Conservation (phyloP, 1,139 yeast genomes). For the Neolecta irregularis region DNA sequence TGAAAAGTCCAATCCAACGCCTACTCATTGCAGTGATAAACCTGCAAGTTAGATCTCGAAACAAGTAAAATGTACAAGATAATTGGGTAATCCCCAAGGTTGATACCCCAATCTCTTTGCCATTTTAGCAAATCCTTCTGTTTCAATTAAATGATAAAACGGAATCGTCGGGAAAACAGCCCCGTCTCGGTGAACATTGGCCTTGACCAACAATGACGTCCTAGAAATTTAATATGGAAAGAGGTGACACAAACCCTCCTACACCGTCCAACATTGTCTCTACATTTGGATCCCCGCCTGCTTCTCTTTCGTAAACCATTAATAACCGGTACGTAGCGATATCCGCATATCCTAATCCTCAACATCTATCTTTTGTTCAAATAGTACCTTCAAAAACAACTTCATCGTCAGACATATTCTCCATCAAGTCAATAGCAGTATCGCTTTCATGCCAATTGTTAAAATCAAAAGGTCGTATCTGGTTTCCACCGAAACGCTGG, state of each 20-base stretch:
- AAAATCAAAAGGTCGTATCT: conserved; percentile 77
- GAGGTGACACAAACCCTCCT: too few species aligned
- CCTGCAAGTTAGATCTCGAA: too few species aligned
- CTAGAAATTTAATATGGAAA: too few species aligned
- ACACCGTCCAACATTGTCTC: conserved; percentile 82
- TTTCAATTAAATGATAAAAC: conserved; percentile 87
- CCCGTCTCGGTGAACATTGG: conserved; percentile 96
- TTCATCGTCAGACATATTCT: conserved; percentile 63
- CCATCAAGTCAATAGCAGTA: conserved; percentile 62
- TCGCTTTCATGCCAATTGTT: conserved; percentile 95
- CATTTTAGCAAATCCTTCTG: conserved; percentile 98
- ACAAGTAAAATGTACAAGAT: too few species aligned
- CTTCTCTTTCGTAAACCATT: conserved; percentile 72
- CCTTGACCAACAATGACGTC: conserved; percentile 86
- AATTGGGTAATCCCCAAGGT: conserved; percentile 85
- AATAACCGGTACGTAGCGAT: conserved; percentile 89
- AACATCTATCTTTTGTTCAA: too few species aligned
- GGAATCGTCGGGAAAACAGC: conserved; percentile 99
- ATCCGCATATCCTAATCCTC: conserved; percentile 78
- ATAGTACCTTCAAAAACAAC: conserved; percentile 81
- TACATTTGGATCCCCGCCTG: conserved; percentile 43
- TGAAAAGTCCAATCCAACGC: too few species aligned
- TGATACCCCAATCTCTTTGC: conserved; percentile 86
- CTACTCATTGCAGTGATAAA: conserved; percentile 45
- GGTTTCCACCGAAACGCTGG: conserved; percentile 51